phyloP scores from a whole-genome alignment of 2,329 filamentous ascomycete genomes.

The Sordariomycetes sp. region DNA sequence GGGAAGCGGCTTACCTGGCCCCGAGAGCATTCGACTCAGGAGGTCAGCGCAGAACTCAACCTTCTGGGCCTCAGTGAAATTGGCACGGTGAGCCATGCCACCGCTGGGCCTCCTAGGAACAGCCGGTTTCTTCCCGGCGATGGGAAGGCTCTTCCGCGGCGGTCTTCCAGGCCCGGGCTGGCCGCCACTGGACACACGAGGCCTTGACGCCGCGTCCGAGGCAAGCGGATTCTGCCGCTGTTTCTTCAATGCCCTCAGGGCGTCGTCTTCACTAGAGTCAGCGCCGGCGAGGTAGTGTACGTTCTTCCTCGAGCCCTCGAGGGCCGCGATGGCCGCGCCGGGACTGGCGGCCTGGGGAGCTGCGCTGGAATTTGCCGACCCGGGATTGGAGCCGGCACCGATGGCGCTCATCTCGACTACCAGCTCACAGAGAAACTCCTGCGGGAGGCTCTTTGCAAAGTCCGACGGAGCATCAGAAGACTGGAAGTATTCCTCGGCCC shows the following conservation, averaged over 20 bases:
- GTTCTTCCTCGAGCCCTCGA: constrained; percentile 25
- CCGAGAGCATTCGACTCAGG: constrained; percentile 48
- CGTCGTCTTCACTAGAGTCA: constrained; percentile 23
- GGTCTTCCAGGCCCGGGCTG: background rate
- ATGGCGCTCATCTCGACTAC: constrained; percentile 51
- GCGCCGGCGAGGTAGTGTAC: constrained; percentile 37
- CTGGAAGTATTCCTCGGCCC: constrained; percentile 54
- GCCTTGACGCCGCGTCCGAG: background rate
- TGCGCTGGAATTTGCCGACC: background rate
- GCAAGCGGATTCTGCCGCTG: background rate
- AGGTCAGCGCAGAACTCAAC: constrained; percentile 49
- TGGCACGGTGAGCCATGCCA: constrained; percentile 1
- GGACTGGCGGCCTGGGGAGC: background rate
- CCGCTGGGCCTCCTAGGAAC: constrained; percentile 6
- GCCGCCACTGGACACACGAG: background rate
- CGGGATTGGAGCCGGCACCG: constrained; percentile 18
- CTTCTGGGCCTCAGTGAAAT: constrained; percentile 20
- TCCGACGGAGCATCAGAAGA: constrained; percentile 43
- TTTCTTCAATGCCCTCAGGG: constrained; percentile 5
- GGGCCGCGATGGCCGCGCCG: constrained; percentile 9
- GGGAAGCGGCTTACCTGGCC: constrained; percentile 35
- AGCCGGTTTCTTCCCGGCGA: constrained; percentile 15
- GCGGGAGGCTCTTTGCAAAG: constrained; percentile 49
- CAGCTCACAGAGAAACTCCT: constrained; percentile 52
- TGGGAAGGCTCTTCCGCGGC: background rate